Conservation (phyloP, 1,139 yeast species). For the Saccharomyces hybrid region DNA sequence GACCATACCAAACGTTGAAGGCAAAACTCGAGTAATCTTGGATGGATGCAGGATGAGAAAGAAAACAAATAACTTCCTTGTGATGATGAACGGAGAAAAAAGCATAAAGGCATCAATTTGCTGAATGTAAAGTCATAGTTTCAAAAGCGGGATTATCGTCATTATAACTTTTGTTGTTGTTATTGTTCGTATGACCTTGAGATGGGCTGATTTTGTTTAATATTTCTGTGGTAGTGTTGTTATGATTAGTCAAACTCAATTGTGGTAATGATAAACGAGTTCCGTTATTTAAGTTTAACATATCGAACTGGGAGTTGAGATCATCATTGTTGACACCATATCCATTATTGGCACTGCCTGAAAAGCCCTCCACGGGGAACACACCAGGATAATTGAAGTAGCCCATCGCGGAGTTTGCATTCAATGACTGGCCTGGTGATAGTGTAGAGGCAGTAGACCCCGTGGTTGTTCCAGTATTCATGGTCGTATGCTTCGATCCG, state of each 20-base stretch:
- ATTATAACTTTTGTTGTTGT: conserved; percentile 7
- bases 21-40: neutral
- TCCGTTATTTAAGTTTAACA: conserved; percentile 24
- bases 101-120: neutral
- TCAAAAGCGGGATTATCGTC: neutral
- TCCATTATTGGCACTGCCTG: conserved; percentile 10
- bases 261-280: conserved; percentile 30
- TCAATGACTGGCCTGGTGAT: conserved; percentile 2
- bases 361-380: conserved; percentile 19
- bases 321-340: conserved; percentile 22
- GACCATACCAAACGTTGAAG: neutral
- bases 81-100: neutral
- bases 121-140: neutral
- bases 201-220: neutral
- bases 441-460: conserved; percentile 1
- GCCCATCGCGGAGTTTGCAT: conserved; percentile 9
- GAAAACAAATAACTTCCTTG: neutral
- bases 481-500: conserved; percentile 21
- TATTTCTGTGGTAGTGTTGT: conserved; percentile 8
- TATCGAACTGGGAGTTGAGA: conserved; percentile 26
- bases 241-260: conserved; percentile 22
- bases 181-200: neutral
- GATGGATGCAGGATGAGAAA: neutral
- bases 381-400: conserved; percentile 29
- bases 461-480: conserved; percentile 1